These are phyloP conservation scores for Phlyctochytrium arcticum DNA, from an alignment of 192 early-diverging fungal species.

Conservation along the genomic window DNA sequence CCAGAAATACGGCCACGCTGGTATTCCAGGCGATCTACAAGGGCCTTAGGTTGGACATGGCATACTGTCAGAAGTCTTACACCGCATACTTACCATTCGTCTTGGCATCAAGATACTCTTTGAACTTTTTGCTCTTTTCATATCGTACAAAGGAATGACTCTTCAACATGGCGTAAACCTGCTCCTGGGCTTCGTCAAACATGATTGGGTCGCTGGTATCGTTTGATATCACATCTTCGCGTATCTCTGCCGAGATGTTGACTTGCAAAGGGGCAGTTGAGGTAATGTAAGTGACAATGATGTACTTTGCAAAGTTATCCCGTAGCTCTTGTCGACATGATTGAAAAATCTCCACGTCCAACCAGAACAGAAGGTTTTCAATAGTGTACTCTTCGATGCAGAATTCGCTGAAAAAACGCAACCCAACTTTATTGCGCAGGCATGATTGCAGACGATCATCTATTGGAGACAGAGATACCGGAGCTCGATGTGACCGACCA, in stretches of 20 bases:
- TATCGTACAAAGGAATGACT: slow-evolving; percentile 69
- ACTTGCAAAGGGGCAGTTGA: slow-evolving; percentile 62
- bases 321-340: slow-evolving; percentile 1
- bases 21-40: slow-evolving; percentile 1
- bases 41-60: background rate
- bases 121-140: slow-evolving; percentile 54
- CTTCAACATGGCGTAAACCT: slow-evolving; percentile 72
- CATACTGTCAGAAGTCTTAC: background rate
- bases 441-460: slow-evolving; percentile 36
- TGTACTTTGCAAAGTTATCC: slow-evolving; percentile 43
- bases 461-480: slow-evolving; percentile 10
- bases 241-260: slow-evolving; percentile 67
- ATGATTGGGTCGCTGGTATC: slow-evolving; percentile 54
- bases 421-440: slow-evolving; percentile 35
- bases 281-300: slow-evolving; percentile 74
- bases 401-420: slow-evolving; percentile 49
- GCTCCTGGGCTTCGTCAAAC: slow-evolving; percentile 78
- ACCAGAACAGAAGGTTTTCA: slow-evolving; percentile 77
- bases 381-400: slow-evolving; percentile 70
- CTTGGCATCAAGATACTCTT: slow-evolving; percentile 40
- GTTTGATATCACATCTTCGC: slow-evolving; percentile 63
- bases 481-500: too few relatives aligned
- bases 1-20: slow-evolving; percentile 1
- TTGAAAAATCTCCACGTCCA: slow-evolving; percentile 79
- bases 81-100: slow-evolving; percentile 34